A percentile compares a stretch with the other conserved stretches of the same genome.
Conservation (phyloP, 306 rosid genomes). For the Cicer judaicum region DNA sequence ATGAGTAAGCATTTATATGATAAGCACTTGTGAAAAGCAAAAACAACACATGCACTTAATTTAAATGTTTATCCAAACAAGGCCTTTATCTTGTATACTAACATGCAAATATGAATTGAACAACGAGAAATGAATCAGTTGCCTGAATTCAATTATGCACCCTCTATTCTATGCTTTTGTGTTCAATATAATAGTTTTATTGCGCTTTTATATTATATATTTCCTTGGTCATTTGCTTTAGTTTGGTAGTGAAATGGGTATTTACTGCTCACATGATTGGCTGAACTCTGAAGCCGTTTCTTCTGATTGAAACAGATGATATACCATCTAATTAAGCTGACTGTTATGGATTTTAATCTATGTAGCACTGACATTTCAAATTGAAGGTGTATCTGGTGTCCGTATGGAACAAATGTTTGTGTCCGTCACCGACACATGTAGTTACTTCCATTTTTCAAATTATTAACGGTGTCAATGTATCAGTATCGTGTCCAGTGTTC, state of each 20-base stretch:
- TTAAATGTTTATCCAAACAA: too few relatives aligned
- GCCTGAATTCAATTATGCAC: not conserved
- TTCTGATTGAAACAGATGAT: conserved; percentile 25
- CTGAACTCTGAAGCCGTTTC: conserved; percentile 28
- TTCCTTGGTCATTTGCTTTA: conserved; percentile 21
- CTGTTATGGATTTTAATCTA: not conserved
- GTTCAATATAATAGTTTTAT: not conserved
- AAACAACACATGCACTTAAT: too few relatives aligned
- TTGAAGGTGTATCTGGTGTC: too few relatives aligned
- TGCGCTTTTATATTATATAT: not conserved
- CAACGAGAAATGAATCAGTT: not conserved
- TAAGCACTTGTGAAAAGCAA: too few relatives aligned
- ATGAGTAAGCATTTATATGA: too few relatives aligned
- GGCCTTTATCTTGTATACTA: too few relatives aligned
- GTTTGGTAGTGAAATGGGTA: not conserved
- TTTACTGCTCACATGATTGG: conserved; percentile 25
- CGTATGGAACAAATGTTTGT: too few relatives aligned
- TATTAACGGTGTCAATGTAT: too few relatives aligned
- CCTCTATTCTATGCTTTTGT: not conserved
- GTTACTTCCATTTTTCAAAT: too few relatives aligned
- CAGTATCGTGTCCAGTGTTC: too few relatives aligned
- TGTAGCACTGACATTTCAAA: too few relatives aligned
- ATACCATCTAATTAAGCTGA: not conserved
- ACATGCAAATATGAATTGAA: not conserved
- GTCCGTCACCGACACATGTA: too few relatives aligned